A percentile compares a stretch with the other conserved stretches of the same genome.
Evolutionary conservation across 2,329 filamentous ascomycete species (phyloP).

Genomic region (Sporothrix luriei): DNA sequence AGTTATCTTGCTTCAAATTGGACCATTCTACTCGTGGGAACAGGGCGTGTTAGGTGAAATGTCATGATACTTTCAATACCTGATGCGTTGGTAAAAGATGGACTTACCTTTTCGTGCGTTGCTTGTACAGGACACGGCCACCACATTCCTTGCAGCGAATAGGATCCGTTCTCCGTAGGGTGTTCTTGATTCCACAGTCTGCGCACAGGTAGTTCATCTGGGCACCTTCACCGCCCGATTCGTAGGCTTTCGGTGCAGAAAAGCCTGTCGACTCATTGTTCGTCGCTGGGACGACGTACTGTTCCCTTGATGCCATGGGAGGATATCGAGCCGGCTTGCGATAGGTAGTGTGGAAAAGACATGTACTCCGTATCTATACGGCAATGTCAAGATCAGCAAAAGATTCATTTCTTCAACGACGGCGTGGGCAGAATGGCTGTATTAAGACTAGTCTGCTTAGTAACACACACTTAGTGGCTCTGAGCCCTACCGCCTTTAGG

Average conservation of each 20-base stretch:
- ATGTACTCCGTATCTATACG: too few relatives aligned
- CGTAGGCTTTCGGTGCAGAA: conserved; percentile 39
- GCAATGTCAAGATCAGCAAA: too few relatives aligned
- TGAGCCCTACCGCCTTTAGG: too few relatives aligned
- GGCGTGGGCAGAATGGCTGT: too few relatives aligned
- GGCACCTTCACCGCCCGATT: conserved; percentile 49
- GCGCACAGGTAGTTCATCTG: conserved; percentile 75
- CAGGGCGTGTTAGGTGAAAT: background rate
- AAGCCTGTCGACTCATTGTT: conserved; percentile 48
- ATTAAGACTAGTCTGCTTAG: too few relatives aligned
- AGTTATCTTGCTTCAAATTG: conserved; percentile 92
- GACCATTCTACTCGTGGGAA: conserved; percentile 70
- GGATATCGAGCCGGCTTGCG: too few relatives aligned
- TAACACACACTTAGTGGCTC: too few relatives aligned
- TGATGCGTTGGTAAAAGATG: background rate
- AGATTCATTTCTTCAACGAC: too few relatives aligned
- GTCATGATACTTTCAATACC: background rate
- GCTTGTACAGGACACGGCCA: conserved; percentile 94
- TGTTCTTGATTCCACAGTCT: conserved; percentile 79
- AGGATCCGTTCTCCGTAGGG: conserved; percentile 73
- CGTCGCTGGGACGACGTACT: conserved; percentile 70
- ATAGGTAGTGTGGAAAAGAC: too few relatives aligned
- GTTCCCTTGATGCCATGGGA: conserved; percentile 63
- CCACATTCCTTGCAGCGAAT: conserved; percentile 92
- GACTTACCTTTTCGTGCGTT: conserved; percentile 85